Evolutionary conservation across 2,329 filamentous ascomycete genomes (phyloP).

Genomic region (Tolypocladium capitatum): DNA sequence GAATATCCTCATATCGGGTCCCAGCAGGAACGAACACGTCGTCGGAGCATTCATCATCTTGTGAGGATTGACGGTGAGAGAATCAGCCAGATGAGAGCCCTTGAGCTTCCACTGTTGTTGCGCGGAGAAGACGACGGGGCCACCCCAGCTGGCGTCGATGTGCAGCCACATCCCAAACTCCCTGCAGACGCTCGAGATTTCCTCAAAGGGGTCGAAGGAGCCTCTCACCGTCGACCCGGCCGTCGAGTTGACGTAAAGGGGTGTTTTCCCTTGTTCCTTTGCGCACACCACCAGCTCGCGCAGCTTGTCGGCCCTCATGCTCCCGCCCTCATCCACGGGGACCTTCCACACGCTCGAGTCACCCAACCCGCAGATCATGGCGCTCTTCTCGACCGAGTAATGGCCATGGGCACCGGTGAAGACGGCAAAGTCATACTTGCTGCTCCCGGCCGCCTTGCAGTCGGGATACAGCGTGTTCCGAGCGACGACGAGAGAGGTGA

Average conservation of each 20-base stretch:
- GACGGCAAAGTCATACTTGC: slow-evolving; percentile 52
- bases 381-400: slow-evolving; percentile 89
- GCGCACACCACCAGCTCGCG: slow-evolving; percentile 48
- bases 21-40: slow-evolving; percentile 82
- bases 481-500: slow-evolving; percentile 73
- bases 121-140: slow-evolving; percentile 64
- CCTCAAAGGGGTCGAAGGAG: slow-evolving; percentile 68
- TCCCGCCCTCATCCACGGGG: slow-evolving; percentile 56
- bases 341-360: slow-evolving; percentile 59
- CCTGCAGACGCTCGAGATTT: slow-evolving; percentile 57
- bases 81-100: slow-evolving; percentile 64
- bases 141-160: slow-evolving; percentile 86
- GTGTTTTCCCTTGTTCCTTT: slow-evolving; percentile 56
- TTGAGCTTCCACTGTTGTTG: slow-evolving; percentile 49
- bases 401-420: slow-evolving; percentile 88
- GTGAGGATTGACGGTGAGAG: slow-evolving; percentile 81
- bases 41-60: slow-evolving; percentile 92
- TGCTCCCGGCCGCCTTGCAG: slow-evolving; percentile 63
- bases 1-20: slow-evolving; percentile 62
- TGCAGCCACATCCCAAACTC: slow-evolving; percentile 76
- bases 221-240: slow-evolving; percentile 90
- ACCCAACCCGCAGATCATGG: slow-evolving; percentile 80
- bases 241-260: slow-evolving; percentile 91
- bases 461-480: slow-evolving; percentile 73
- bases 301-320: slow-evolving; percentile 57